A percentile compares a stretch with the other conserved stretches of the same genome.
Conservation (phyloP, 176 grass and related monocot genomes). For the Aegilops speltoides region DNA sequence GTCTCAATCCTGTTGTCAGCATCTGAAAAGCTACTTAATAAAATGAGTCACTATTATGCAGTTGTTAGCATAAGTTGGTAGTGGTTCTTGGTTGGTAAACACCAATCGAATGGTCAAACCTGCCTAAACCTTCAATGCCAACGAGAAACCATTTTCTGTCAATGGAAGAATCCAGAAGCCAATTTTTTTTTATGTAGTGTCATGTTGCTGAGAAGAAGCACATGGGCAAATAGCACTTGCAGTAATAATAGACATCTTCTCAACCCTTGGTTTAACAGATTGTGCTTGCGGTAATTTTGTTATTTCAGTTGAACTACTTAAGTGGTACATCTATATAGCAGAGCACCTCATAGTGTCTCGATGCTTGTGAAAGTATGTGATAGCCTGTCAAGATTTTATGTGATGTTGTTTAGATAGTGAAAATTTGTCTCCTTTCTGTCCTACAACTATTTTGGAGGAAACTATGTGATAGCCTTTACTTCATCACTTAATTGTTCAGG, state of each 20-base stretch:
- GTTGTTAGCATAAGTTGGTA: not conserved
- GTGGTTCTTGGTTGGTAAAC: not conserved
- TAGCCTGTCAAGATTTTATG: not conserved
- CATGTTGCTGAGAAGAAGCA: not conserved
- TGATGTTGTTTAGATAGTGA: not conserved
- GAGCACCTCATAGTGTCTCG: not conserved
- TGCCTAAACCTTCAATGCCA: not conserved
- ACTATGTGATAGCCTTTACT: not conserved
- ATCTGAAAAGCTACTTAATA: not conserved
- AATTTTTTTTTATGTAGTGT: not conserved
- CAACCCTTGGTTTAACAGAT: not conserved
- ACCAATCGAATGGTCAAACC: conserved; percentile 5
- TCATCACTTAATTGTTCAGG: not conserved
- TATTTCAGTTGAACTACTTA: not conserved
- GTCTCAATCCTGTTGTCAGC: not conserved
- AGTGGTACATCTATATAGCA: not conserved
- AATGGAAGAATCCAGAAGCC: not conserved
- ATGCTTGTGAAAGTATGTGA: not conserved
- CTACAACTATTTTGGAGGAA: not conserved
- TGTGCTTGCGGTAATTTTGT: not conserved
- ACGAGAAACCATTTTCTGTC: not conserved
- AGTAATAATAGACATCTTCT: not conserved
- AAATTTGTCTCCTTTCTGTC: not conserved
- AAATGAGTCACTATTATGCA: not conserved
- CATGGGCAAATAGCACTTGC: not conserved